Evolutionary conservation across 2,329 filamentous ascomycete genomes (phyloP), one percentile per base, ranked within the genome.

Genomic region (Botrytis sinoallii): DNA sequence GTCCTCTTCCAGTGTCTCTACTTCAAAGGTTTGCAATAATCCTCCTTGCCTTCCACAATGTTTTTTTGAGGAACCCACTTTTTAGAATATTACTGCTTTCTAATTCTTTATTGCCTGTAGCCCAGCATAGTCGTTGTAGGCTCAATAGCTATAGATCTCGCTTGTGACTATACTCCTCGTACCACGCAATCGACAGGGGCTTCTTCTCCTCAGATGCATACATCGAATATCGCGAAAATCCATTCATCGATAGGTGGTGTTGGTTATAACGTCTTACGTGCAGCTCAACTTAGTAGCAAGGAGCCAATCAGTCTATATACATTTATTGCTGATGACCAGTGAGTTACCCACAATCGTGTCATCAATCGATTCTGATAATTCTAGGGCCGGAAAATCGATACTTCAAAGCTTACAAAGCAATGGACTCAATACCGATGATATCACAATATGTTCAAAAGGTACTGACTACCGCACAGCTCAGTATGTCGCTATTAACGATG

Each of bases 401-500:
- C 82, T 97, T 0, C 85, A 89, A 10, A 88, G 89, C 25, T 85
- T 98, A 5, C 81, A 87, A 77, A 82, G 87, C 4, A 86, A 89
- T 70, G 91, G 90, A 42, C 88, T 97, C 71, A 87, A 90, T 75
- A 89, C 86, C 0, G 83, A 85, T 18, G 90, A 89, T 59, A 88
- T 98, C 69, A 64, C 70, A 8, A 70, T 67, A 59, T 69, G 35
- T 1, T 66, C 77, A 22, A 63, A 74, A 25, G 69, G 46, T 1
- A 29, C 32, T 12, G 57, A 35, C 29, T n/a, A 67, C 40, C 88
- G 92, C 73, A 98, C 95, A 2, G 94, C 95, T 0, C 94, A 98
- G 81, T 98, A 98, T 81, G 89, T 98, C 4, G 92, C 95, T 25
- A 86, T 98, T 76, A 99, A 98, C 81, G 93, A 97, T 80, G 85